Conservation (phyloP, 768 basidiomycete genomes). For the Ramaria rubella region DNA sequence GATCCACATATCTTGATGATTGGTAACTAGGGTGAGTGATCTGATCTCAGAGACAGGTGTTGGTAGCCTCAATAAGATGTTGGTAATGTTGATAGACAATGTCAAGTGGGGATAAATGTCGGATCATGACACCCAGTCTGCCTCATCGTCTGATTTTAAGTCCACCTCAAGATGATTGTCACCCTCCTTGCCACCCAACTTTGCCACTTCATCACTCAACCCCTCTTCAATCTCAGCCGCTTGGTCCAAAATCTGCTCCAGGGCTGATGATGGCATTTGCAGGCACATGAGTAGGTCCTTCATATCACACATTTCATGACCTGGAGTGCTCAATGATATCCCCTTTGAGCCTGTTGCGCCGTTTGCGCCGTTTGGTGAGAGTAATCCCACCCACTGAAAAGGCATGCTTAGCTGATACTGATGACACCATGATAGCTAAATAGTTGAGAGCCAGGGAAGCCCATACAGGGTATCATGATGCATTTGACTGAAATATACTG, state of each 20-base stretch:
- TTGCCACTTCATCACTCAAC: background rate
- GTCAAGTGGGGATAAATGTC: too few relatives aligned
- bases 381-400: conserved; percentile 37
- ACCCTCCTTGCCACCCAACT: background rate
- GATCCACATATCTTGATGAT: too few relatives aligned
- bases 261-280: background rate
- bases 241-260: background rate
- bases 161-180: background rate
- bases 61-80: too few relatives aligned
- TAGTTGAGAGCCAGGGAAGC: conserved; percentile 32
- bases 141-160: background rate
- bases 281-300: background rate
- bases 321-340: conserved; percentile 31
- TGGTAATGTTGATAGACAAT: too few relatives aligned
- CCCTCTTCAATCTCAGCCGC: background rate
- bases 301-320: conserved; percentile 17
- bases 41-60: too few relatives aligned
- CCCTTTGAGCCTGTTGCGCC: conserved; percentile 27
- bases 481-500: conserved; percentile 18
- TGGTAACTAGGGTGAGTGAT: too few relatives aligned
- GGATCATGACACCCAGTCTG: too few relatives aligned
- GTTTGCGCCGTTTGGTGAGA: conserved; percentile 28
- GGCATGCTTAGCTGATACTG: conserved; percentile 34
- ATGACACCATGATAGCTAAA: conserved; percentile 32
- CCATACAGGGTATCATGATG: conserved; percentile 27